phyloP scores from a whole-genome alignment of 2,329 filamentous ascomycete species.

The Xylariaceae sp. region DNA sequence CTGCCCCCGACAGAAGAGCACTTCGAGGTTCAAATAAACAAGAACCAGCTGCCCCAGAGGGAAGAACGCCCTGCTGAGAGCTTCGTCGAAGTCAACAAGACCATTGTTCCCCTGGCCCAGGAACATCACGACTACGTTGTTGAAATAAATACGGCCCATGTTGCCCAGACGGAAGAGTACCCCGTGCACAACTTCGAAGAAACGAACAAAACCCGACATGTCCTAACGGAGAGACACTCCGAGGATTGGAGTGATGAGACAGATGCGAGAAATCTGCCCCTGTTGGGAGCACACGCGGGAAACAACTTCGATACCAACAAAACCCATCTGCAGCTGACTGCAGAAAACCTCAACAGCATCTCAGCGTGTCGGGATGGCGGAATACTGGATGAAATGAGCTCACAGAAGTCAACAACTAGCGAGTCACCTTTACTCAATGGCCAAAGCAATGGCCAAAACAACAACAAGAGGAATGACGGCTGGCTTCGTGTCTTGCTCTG shows the following conservation, averaged over 20 bases:
- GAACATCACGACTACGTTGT: not conserved
- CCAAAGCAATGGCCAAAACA: not conserved
- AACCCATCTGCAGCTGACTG: not conserved
- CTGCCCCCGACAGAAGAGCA: not conserved
- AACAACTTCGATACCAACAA: not conserved
- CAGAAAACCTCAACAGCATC: not conserved
- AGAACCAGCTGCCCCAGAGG: not conserved
- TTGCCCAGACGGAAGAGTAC: not conserved
- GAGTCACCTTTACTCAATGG: conserved; percentile 15
- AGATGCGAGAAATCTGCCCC: not conserved
- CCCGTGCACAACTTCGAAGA: not conserved
- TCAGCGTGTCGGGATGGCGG: not conserved
- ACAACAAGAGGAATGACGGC: conserved; percentile 4
- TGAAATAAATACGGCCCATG: not conserved
- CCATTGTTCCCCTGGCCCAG: not conserved
- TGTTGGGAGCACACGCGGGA: not conserved
- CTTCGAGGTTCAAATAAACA: not conserved
- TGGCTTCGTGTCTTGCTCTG: conserved; percentile 35
- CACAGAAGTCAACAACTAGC: conserved; percentile 15
- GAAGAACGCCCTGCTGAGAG: not conserved
- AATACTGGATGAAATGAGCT: not conserved
- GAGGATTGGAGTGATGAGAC: not conserved
- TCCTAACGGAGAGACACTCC: not conserved
- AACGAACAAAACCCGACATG: not conserved
- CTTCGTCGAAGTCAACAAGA: not conserved